Conservation (phyloP, 441 rosid species). For the Erodium texanum region DNA sequence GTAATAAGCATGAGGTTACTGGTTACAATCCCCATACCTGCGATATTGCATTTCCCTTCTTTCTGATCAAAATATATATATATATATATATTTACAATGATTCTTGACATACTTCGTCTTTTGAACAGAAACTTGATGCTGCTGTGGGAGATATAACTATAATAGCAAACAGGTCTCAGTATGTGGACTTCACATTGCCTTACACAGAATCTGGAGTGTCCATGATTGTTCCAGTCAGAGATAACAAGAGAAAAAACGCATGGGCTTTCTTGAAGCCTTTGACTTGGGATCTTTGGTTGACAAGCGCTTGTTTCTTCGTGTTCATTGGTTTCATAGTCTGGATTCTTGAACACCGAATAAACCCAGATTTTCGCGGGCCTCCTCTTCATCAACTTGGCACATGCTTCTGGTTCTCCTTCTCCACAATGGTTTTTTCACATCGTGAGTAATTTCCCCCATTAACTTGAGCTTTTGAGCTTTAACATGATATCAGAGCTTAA, state of each 20-base stretch:
- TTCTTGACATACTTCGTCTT: too few relatives aligned
- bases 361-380: slow-evolving; percentile 51
- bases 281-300: slow-evolving; percentile 45
- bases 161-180: slow-evolving; percentile 29
- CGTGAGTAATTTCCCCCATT: slow-evolving; percentile 28
- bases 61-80: too few relatives aligned
- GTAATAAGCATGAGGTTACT: too few relatives aligned
- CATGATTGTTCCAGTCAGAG: slow-evolving; percentile 33
- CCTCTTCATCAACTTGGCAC: slow-evolving; percentile 39
- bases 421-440: slow-evolving; percentile 56
- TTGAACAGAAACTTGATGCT: slow-evolving; percentile 32
- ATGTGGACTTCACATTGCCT: slow-evolving; percentile 55
- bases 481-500: neutral
- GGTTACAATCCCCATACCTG: too few relatives aligned
- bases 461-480: neutral
- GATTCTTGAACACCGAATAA: slow-evolving; percentile 48
- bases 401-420: slow-evolving; percentile 57
- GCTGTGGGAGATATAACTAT: slow-evolving; percentile 57
- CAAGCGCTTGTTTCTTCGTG: slow-evolving; percentile 30
- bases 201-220: slow-evolving; percentile 46
- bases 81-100: too few relatives aligned
- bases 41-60: too few relatives aligned
- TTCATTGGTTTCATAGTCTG: slow-evolving; percentile 45
- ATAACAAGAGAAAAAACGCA: slow-evolving; percentile 21
- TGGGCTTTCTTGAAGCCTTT: slow-evolving; percentile 53